phyloP scores from a whole-genome alignment of 257 asterid species.

The Solanum sparsipilum region DNA sequence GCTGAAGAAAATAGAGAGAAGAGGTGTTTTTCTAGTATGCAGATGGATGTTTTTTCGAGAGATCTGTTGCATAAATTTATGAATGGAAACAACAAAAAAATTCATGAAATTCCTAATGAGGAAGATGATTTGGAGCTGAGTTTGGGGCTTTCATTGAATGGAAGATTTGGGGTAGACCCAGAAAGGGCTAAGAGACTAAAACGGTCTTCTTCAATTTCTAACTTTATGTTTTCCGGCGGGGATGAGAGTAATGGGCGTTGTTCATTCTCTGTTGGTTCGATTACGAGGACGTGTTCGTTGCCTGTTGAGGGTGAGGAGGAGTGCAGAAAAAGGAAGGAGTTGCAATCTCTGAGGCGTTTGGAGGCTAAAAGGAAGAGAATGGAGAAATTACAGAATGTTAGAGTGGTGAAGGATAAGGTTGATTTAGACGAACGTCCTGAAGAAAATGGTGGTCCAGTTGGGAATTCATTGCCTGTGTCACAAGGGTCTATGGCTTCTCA shows the following conservation, averaged over 20 bases:
- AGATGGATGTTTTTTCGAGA: conserved; percentile 14
- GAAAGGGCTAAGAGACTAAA: conserved; percentile 16
- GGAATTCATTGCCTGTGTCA: conserved; percentile 19
- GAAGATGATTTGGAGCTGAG: conserved; percentile 51
- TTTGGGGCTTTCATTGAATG: conserved; percentile 72
- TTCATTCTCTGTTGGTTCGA: conserved; percentile 11
- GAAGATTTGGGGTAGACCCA: conserved; percentile 80
- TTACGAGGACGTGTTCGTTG: conserved; percentile 50
- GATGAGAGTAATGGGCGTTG: conserved; percentile 4
- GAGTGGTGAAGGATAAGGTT: conserved; percentile 23
- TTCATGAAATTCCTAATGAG: not conserved
- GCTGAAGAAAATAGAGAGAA: conserved; percentile 12
- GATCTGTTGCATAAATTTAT: conserved; percentile 26
- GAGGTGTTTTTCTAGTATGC: not conserved
- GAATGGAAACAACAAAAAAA: not conserved
- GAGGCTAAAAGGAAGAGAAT: conserved; percentile 61
- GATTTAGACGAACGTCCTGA: conserved; percentile 17
- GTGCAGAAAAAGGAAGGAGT: conserved; percentile 59
- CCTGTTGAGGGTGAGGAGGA: conserved; percentile 50
- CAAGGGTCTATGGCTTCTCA: conserved; percentile 40
- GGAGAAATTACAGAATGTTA: conserved; percentile 49
- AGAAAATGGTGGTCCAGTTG: conserved; percentile 10
- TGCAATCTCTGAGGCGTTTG: conserved; percentile 48
- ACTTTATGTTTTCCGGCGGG: conserved; percentile 18
- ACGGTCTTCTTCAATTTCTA: conserved; percentile 51